A percentile compares a stretch with the other conserved stretches of the same genome.
Evolutionary conservation across 2,329 filamentous ascomycete species (phyloP).

Genomic region (Paecilomyces niveus): DNA sequence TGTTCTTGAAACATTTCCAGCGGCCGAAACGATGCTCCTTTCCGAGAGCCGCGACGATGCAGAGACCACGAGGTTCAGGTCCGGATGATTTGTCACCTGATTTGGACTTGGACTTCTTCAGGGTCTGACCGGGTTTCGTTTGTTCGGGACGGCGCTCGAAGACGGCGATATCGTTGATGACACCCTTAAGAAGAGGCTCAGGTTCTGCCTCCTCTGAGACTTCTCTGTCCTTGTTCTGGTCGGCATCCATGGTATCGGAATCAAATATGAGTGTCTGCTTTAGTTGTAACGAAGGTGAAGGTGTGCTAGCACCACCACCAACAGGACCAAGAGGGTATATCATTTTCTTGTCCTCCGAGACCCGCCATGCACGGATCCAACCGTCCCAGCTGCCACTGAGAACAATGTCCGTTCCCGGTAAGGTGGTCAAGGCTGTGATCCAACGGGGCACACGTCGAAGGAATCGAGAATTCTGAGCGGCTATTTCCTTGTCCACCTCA

Average conservation of each 20-base stretch:
- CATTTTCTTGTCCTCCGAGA: constrained; percentile 73
- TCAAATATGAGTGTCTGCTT: constrained; percentile 25
- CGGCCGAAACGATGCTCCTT: constrained; percentile 79
- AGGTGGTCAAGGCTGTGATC: constrained; percentile 79
- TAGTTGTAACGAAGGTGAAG: constrained; percentile 22
- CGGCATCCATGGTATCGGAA: constrained; percentile 16
- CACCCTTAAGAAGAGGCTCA: constrained; percentile 53
- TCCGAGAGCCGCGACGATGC: constrained; percentile 76
- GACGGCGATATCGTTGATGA: constrained; percentile 82
- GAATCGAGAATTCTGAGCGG: constrained; percentile 34
- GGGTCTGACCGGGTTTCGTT: constrained; percentile 14
- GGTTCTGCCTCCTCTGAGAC: constrained; percentile 10
- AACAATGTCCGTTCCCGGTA: constrained; percentile 86
- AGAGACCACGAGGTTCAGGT: constrained; percentile 52
- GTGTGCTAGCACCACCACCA: constrained; percentile 29
- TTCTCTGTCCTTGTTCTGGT: constrained; percentile 11
- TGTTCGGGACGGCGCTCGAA: constrained; percentile 63
- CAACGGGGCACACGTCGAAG: constrained; percentile 64
- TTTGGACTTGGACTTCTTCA: constrained; percentile 13
- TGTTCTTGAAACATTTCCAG: constrained; percentile 55
- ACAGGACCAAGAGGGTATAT: constrained; percentile 67
- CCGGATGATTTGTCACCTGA: constrained; percentile 31
- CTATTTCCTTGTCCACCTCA: constrained; percentile 56
- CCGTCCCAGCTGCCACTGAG: constrained; percentile 95
- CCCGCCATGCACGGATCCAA: constrained; percentile 73